A percentile compares a stretch with the other conserved stretches of the same genome.
Conservation (phyloP, 2,329 filamentous ascomycete genomes). For the Pestalotiopsis sp. region DNA sequence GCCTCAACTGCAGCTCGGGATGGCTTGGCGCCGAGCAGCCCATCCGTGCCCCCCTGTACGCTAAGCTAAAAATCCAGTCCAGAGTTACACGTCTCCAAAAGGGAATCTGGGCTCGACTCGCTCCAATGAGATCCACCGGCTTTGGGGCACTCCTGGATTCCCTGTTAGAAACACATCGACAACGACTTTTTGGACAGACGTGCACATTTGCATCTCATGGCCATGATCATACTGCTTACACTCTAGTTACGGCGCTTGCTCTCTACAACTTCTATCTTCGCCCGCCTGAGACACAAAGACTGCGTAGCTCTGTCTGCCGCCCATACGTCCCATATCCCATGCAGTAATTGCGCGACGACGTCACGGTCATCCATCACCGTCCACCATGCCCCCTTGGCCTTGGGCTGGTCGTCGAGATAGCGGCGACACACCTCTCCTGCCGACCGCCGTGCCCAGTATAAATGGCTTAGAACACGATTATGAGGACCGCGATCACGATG, state of each 20-base stretch:
- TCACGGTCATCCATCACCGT: slow-evolving; percentile 21
- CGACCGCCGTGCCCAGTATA: slow-evolving; percentile 35
- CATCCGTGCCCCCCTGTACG: background rate
- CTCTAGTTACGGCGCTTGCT: background rate
- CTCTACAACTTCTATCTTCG: background rate
- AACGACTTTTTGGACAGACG: background rate
- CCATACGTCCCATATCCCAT: slow-evolving; percentile 3
- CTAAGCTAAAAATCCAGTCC: slow-evolving; percentile 7
- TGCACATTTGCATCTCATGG: background rate
- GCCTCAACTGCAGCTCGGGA: slow-evolving; percentile 4
- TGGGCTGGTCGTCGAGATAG: slow-evolving; percentile 34
- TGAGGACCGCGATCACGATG: slow-evolving; percentile 21
- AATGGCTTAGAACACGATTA: slow-evolving; percentile 30
- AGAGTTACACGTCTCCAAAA: slow-evolving; percentile 14
- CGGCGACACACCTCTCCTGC: slow-evolving; percentile 37
- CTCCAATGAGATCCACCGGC: background rate
- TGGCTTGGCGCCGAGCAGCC: background rate
- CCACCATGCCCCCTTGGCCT: slow-evolving; percentile 40
- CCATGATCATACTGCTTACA: background rate
- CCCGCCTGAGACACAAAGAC: background rate
- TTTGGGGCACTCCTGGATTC: background rate
- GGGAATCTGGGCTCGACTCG: slow-evolving; percentile 3
- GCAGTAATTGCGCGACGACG: slow-evolving; percentile 17
- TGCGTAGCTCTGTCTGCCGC: background rate
- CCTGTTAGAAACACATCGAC: background rate